Base-by-base conservation (phyloP, 2,329 filamentous ascomycete species). In the Shiraia sp. region DNA sequence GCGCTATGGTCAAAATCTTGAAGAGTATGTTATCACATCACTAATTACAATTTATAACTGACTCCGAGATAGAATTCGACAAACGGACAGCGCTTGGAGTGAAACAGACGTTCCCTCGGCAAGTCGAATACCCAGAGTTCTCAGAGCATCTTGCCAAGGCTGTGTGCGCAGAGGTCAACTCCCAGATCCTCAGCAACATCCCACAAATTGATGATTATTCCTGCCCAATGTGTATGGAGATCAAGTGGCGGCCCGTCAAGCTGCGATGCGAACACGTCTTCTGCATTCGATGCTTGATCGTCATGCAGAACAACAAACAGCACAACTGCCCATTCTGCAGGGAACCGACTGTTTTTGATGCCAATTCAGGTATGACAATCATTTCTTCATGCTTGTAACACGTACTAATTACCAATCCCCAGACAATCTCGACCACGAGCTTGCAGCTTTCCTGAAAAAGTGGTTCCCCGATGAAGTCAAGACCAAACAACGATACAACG, bases 151-250 rank as follows among this genome's bases (percentile, higher is more conserved):
- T 93, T 49, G 86, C 89, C 29, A 87, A 85, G 60, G 83, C 87
- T 42, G 79, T 93, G 32, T 90, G 88, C 62, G 82, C 85, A 15
- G 81, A 87, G 55, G 81, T 95, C 48, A 85, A 85, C 1, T 79
- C 81, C 23, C 81, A 90, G 46, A 77, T 95, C 3, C 76, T 95
- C 13, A 79, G 79, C 9, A 75, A 87, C 31, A 85, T 95, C 6
- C 90, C 90, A 1, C 88, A 90, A 57, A 70, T 93, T n/a, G 85
- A 90, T 59, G 90, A 95, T 69, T 92, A 90, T 69, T 76, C 84
- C 7, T 95, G 89, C 57, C 88, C 89, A 1, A 82, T 93, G 45
- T 93, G 90, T 70, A 85, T 86, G 55, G 80, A 80, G 30, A 82
- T 95, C 43, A 82, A 86, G n/a, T 93, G 87, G 76, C 82, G 88